Percentiles rank a stretch among this genome's conserved stretches.
phyloP scores from a whole-genome alignment of 2,329 filamentous ascomycete species.

The Blastomyces percursus region DNA sequence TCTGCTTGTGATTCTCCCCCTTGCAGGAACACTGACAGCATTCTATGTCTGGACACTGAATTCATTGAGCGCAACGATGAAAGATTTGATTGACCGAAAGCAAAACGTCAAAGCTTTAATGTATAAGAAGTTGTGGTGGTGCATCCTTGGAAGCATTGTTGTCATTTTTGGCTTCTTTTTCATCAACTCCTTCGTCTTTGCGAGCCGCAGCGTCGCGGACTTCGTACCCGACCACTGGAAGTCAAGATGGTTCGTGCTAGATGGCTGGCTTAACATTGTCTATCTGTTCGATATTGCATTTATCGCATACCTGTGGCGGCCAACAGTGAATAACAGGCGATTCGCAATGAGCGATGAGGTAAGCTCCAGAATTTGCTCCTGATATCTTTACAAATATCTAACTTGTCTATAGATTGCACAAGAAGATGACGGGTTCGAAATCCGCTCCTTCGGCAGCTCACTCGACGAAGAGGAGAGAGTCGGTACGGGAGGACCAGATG shows the following conservation, averaged over 20 bases:
- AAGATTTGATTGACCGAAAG: slow-evolving; percentile 88
- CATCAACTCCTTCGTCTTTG: slow-evolving; percentile 93
- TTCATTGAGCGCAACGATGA: slow-evolving; percentile 86
- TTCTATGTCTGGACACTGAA: slow-evolving; percentile 99
- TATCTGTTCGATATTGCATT: slow-evolving; percentile 90
- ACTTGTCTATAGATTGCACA: slow-evolving; percentile 60
- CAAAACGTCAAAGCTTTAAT: slow-evolving; percentile 87
- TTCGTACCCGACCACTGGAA: slow-evolving; percentile 98
- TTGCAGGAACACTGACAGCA: slow-evolving; percentile 82
- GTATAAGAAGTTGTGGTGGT: slow-evolving; percentile 99
- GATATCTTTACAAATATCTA: neutral
- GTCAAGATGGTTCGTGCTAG: slow-evolving; percentile 90
- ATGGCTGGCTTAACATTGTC: slow-evolving; percentile 94
- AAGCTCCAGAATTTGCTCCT: slow-evolving; percentile 18
- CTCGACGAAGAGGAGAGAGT: slow-evolving; percentile 51
- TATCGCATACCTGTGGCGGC: slow-evolving; percentile 91
- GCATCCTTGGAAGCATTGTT: slow-evolving; percentile 79
- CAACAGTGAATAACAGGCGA: slow-evolving; percentile 88
- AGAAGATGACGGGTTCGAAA: slow-evolving; percentile 97
- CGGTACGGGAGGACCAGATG: slow-evolving; percentile 25
- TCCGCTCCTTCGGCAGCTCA: slow-evolving; percentile 75
- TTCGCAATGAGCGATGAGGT: slow-evolving; percentile 98
- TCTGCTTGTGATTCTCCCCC: slow-evolving; percentile 81
- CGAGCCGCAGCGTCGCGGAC: slow-evolving; percentile 69
- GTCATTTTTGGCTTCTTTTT: slow-evolving; percentile 99